Evolutionary conservation across 2,329 filamentous ascomycete species (phyloP), one percentile per base, ranked within the genome.

Genomic region (Verticillium tricorpus): DNA sequence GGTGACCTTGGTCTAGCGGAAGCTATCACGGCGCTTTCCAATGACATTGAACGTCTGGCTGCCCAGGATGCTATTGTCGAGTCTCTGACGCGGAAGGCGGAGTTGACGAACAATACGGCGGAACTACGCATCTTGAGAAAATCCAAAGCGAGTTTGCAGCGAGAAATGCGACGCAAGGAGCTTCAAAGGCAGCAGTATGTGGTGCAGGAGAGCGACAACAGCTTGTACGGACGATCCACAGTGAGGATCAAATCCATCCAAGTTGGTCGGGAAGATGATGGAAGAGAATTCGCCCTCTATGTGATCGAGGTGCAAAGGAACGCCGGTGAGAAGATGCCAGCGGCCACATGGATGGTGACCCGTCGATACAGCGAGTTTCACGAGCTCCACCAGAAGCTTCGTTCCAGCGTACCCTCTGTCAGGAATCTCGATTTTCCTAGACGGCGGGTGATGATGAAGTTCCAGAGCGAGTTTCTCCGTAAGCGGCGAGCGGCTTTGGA

Each of bases 161-260:
- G 95, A 67, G 95, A 99, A 74, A 93, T 98, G 60, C 86, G 92
- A 61, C 88, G 93, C 37, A 99, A 98, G 73, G 94, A 98, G 75
- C 85, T 99, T 70, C 95, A 99, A 73, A 86, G 93, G 59, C 95
- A 97, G 74, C 96, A 99, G 73, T 99, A 99, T 69, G 92, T 96
- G 56, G 88, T 98, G 8, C 95, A 99, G 75, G 95, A 99, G 76
- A 97, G 93, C 71, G 96, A 99, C 73, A 99, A 97, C 74, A 97
- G 93, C 73, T 81, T 99, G 28, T 98, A 96, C 70, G 95, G 95
- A 2, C 90, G 94, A 19, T 94, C 95, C 2, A 92, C 88, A 0
- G 87, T 98, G 69, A 90, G 86, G 68, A 97, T 99, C 72, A 95
- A 95, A 71, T 92, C 91, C 0, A 93, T 97, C 60, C 92, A 97